Conservation (phyloP, 2,329 filamentous ascomycete species). For the Aspergillus fructus region DNA sequence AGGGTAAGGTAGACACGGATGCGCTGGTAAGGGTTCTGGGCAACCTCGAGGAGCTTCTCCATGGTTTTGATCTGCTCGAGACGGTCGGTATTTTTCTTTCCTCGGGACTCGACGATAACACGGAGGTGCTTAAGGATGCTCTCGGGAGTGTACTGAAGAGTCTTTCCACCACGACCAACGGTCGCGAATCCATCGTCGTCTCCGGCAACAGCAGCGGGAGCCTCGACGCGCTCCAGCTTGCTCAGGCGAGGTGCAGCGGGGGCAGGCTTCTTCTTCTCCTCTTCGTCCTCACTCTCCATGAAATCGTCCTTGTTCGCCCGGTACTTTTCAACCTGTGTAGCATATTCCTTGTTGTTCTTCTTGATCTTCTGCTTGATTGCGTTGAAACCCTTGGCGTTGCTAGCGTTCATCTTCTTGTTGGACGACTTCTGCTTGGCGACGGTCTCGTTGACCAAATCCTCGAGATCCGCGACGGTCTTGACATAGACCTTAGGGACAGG, state of each 20-base stretch:
- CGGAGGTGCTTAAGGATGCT: constrained; percentile 97
- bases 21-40: constrained; percentile 86
- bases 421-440: constrained; percentile 94
- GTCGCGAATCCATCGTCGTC: constrained; percentile 87
- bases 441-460: constrained; percentile 91
- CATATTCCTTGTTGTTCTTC: constrained; percentile 97
- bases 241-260: constrained; percentile 53
- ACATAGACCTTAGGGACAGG: constrained; percentile 89
- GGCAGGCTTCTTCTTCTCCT: constrained; percentile 62
- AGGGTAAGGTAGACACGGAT: constrained; percentile 89
- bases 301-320: constrained; percentile 79
- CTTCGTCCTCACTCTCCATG: constrained; percentile 70
- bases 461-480: constrained; percentile 87
- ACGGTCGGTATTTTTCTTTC: constrained; percentile 98
- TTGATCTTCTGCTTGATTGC: constrained; percentile 97
- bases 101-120: constrained; percentile 88
- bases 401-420: constrained; percentile 98
- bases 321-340: constrained; percentile 83
- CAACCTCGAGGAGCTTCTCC: constrained; percentile 92
- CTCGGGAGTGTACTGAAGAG: constrained; percentile 90
- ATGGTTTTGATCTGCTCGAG: constrained; percentile 93
- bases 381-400: constrained; percentile 89
- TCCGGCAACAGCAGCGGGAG: constrained; percentile 52
- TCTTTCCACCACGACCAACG: constrained; percentile 84
- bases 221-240: constrained; percentile 41